Evolutionary conservation across 2,329 filamentous ascomycete genomes (phyloP).

Genomic region (Colletotrichum limetticola): DNA sequence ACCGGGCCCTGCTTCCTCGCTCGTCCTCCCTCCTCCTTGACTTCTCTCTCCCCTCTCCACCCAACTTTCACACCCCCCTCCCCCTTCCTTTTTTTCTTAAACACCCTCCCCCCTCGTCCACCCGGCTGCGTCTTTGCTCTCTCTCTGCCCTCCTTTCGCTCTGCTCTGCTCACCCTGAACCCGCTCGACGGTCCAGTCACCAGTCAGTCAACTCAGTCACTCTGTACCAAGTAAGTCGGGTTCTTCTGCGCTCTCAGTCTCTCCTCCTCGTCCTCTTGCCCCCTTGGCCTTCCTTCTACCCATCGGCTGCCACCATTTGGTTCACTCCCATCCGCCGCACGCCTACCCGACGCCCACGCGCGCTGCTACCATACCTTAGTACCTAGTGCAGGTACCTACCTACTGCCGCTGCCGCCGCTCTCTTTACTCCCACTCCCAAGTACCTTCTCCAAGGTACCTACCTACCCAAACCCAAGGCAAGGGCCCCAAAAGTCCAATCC

Average conservation of each 20-base stretch:
- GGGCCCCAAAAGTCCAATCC: too few relatives aligned
- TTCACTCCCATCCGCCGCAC: constrained; percentile 14
- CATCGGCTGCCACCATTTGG: constrained; percentile 31
- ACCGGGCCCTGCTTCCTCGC: constrained; percentile 2
- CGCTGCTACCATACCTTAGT: constrained; percentile 27
- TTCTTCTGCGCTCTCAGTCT: constrained; percentile 28
- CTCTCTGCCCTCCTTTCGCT: background rate
- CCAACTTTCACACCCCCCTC: constrained; percentile 10
- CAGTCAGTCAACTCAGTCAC: background rate
- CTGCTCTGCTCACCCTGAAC: background rate
- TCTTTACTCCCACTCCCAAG: background rate
- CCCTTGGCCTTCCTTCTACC: background rate
- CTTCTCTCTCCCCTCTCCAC: background rate
- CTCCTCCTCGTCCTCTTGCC: background rate
- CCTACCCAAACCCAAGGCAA: too few relatives aligned
- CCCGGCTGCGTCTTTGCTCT: background rate
- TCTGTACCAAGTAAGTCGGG: constrained; percentile 2
- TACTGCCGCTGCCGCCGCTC: constrained; percentile 21
- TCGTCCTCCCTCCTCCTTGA: background rate
- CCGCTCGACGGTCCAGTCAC: background rate
- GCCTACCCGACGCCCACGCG: constrained; percentile 25
- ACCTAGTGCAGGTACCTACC: background rate
- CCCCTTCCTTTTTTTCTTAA: constrained; percentile 15
- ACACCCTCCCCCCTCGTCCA: constrained; percentile 27
- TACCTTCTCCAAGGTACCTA: too few relatives aligned